Evolutionary conservation across 78 protist genomes (phyloP).

Genomic region (Emiliania huxleyi): DNA sequence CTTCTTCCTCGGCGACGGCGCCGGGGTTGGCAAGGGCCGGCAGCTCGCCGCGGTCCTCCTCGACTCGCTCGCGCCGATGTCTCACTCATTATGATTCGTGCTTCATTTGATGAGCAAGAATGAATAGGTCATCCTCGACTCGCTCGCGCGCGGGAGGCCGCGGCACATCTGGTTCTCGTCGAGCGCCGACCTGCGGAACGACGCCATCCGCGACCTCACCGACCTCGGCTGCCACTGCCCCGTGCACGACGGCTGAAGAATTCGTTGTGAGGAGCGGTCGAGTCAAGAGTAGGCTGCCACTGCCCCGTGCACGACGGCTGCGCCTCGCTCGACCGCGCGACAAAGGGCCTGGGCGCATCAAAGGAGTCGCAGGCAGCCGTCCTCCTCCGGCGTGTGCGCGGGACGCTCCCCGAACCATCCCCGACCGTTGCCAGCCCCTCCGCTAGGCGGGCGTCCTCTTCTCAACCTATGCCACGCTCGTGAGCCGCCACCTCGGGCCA

Average conservation of each 20-base stretch:
- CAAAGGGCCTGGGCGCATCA: background rate
- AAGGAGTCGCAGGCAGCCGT: background rate
- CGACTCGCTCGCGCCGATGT: background rate
- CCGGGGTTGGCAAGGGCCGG: conserved; percentile 55
- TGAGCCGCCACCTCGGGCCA: background rate
- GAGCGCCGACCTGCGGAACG: background rate
- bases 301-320: background rate
- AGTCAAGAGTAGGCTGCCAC: too few species aligned
- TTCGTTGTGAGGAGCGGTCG: too few species aligned
- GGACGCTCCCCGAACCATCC: too few species aligned
- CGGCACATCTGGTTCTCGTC: conserved; percentile 32
- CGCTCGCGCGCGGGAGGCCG: background rate
- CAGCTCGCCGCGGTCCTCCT: conserved; percentile 9
- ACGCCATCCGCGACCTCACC: conserved; percentile 26
- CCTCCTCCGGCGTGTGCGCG: too few species aligned
- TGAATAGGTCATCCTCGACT: background rate
- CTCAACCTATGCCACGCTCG: conserved; percentile 13
- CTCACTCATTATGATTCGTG: too few species aligned
- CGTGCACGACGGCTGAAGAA: too few species aligned
- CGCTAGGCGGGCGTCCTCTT: background rate
- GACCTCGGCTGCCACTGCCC: conserved; percentile 5
- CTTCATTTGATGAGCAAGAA: too few species aligned
- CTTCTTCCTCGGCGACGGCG: conserved; percentile 43
- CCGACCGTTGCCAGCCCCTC: too few species aligned
- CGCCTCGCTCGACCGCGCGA: background rate